phyloP scores from a whole-genome alignment of 306 rosid species.

The Casuarina cunninghamiana region DNA sequence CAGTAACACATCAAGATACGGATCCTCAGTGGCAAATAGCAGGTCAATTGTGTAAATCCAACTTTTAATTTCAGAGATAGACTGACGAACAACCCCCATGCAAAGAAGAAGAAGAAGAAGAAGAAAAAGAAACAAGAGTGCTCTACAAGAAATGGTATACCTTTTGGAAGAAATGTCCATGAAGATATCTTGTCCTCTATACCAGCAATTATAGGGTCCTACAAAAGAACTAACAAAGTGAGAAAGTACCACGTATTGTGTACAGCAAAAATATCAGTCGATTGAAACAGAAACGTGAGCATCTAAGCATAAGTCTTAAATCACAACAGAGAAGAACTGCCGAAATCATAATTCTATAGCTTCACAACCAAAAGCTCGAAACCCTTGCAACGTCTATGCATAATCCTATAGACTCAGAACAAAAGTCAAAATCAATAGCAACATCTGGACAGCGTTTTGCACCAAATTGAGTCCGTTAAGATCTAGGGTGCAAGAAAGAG shows the following conservation, averaged over 20 bases:
- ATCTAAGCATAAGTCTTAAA: not conserved
- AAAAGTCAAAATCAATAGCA: not conserved
- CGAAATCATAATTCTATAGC: not conserved
- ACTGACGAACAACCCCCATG: not conserved
- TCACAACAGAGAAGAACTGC: not conserved
- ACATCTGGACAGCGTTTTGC: not conserved
- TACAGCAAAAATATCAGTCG: not conserved
- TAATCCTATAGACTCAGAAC: not conserved
- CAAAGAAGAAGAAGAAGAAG: not conserved
- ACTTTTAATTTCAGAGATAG: not conserved
- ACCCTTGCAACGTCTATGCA: too few species aligned
- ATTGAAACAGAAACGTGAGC: not conserved
- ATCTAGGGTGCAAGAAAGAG: not conserved
- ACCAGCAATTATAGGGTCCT: constrained; percentile 91
- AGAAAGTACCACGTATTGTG: constrained; percentile 19
- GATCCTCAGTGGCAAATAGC: not conserved
- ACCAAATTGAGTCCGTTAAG: not conserved
- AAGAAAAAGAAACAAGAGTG: not conserved
- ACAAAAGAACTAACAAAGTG: constrained; percentile 26
- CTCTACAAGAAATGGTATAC: constrained; percentile 37
- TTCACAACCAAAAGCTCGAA: not conserved
- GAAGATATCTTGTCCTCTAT: constrained; percentile 93
- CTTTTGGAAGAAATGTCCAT: constrained; percentile 99
- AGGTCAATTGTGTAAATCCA: not conserved
- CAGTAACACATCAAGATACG: not conserved